Evolutionary conservation across 1,284 basidiomycete species (phyloP).

Genomic region (Phenoliferia sp.): DNA sequence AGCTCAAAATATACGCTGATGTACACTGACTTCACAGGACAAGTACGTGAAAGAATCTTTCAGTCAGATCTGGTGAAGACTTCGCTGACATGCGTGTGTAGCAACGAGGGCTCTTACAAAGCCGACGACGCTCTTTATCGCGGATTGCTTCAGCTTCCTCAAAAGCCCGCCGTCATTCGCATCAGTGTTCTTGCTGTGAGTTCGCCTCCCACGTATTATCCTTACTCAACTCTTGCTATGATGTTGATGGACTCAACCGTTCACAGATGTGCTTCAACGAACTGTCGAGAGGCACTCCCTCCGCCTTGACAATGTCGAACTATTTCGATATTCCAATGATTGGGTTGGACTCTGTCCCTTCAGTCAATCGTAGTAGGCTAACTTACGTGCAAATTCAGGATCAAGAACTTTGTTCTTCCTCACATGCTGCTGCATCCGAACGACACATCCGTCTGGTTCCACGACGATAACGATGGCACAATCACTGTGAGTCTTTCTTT

Average conservation of each 20-base stretch:
- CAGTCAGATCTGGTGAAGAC: background rate
- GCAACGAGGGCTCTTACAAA: background rate
- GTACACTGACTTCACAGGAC: background rate
- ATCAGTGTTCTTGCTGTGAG: constrained; percentile 3
- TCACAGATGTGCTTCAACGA: constrained; percentile 9
- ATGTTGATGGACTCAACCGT: background rate
- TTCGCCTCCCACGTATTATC: too few species aligned
- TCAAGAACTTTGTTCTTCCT: constrained; percentile 23
- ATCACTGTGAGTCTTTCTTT: constrained; percentile 2
- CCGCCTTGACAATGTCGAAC: constrained; percentile 1
- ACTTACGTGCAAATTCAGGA: background rate
- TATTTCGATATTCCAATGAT: constrained; percentile 26
- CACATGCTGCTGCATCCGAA: constrained; percentile 22
- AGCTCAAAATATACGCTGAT: background rate
- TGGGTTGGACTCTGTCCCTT: constrained; percentile 4
- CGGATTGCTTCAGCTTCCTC: constrained; percentile 15
- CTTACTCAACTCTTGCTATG: constrained; percentile 15
- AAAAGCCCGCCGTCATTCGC: constrained; percentile 21
- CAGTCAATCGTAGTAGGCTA: background rate
- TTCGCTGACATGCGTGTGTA: background rate
- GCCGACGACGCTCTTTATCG: constrained; percentile 24
- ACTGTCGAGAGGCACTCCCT: background rate
- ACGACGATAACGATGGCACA: background rate
- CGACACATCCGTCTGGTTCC: background rate
- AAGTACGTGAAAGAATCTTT: background rate